Conservation (phyloP, 306 rosid genomes). For the Prunus campanulata region DNA sequence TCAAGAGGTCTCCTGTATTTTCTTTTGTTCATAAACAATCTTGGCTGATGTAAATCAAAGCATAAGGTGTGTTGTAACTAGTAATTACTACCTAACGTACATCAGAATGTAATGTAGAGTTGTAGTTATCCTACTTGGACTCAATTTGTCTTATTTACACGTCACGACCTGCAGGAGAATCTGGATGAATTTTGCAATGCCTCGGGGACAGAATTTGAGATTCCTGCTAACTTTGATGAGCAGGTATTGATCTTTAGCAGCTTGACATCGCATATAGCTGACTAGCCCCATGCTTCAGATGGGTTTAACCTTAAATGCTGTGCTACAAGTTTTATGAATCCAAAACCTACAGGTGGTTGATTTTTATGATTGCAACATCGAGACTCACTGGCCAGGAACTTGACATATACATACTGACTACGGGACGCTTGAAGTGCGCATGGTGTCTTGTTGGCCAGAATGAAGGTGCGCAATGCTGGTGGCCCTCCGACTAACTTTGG, state of each 20-base stretch:
- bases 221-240: slow-evolving; percentile 57
- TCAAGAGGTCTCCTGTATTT: not conserved
- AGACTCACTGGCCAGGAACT: slow-evolving; percentile 56
- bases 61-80: too few relatives aligned
- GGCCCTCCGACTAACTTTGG: slow-evolving; percentile 36
- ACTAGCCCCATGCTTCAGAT: slow-evolving; percentile 9
- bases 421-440: not conserved
- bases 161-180: slow-evolving; percentile 39
- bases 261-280: slow-evolving; percentile 13
- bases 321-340: slow-evolving; percentile 15
- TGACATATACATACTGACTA: not conserved
- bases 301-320: slow-evolving; percentile 3
- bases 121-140: not conserved
- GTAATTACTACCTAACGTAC: too few relatives aligned
- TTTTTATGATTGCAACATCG: slow-evolving; percentile 46
- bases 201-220: slow-evolving; percentile 64
- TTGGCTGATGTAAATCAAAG: not conserved
- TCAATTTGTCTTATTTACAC: not conserved
- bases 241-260: slow-evolving; percentile 44
- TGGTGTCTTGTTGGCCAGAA: not conserved
- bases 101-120: not conserved
- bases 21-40: not conserved
- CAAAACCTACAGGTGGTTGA: slow-evolving; percentile 46
- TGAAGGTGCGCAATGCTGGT: slow-evolving; percentile 27
- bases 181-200: slow-evolving; percentile 59